Conservation (phyloP, 495 filamentous ascomycete genomes). For the Evernia prunastri region DNA sequence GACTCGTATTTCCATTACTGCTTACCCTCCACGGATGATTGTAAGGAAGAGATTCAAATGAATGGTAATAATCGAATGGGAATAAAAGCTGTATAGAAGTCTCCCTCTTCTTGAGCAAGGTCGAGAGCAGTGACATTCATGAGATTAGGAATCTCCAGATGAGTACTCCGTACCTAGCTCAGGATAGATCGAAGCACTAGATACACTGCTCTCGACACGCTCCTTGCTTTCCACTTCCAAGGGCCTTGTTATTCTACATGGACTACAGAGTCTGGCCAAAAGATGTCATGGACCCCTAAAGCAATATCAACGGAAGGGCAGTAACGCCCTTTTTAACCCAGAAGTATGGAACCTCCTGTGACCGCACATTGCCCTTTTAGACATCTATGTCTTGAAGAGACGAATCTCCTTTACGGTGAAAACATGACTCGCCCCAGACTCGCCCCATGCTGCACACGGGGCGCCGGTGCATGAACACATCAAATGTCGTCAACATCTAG, state of each 20-base stretch:
- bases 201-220: neutral
- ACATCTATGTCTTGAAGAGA: neutral
- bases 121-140: neutral
- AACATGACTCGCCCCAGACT: too few relatives aligned
- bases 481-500: neutral
- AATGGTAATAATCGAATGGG: neutral
- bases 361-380: too few relatives aligned
- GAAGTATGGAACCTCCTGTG: neutral
- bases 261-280: neutral
- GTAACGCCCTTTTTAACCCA: neutral
- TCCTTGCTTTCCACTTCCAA: neutral
- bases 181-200: neutral
- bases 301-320: neutral
- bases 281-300: neutral
- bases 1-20: constrained; percentile 33
- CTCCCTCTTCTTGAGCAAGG: neutral
- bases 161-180: neutral
- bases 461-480: neutral
- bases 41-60: constrained; percentile 32
- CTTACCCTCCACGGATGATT: constrained; percentile 25
- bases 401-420: neutral
- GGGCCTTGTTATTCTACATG: neutral
- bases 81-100: neutral
- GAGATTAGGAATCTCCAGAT: neutral
- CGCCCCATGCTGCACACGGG: neutral